phyloP scores from a whole-genome alignment of 129 eudicot species.

The Artemisia tridentata region DNA sequence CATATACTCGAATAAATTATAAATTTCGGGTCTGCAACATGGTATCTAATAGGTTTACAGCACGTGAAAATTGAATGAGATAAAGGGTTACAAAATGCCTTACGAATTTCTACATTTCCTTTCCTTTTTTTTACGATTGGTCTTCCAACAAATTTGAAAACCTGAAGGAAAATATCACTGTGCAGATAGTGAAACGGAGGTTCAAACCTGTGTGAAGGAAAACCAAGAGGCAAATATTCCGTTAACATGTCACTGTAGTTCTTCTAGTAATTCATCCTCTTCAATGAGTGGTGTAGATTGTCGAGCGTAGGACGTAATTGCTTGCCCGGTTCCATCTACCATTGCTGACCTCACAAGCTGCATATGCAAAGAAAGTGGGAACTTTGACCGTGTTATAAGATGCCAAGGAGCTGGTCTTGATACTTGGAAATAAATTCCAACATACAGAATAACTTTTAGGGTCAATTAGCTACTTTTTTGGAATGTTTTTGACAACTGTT shows the following conservation, averaged over 20 bases:
- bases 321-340: slow-evolving; percentile 61
- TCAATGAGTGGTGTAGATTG: slow-evolving; percentile 33
- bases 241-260: slow-evolving; percentile 30
- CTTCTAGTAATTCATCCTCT: slow-evolving; percentile 63
- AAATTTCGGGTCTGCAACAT: neutral
- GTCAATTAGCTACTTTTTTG: neutral
- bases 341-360: slow-evolving; percentile 80
- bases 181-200: neutral
- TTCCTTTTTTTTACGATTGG: neutral
- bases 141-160: neutral
- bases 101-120: slow-evolving; percentile 8
- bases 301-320: slow-evolving; percentile 45
- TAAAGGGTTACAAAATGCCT: slow-evolving; percentile 18
- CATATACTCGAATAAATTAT: neutral
- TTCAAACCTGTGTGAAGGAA: neutral
- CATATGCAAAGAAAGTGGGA: slow-evolving; percentile 13
- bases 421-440: neutral
- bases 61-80: neutral
- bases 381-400: neutral
- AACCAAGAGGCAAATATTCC: neutral
- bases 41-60: neutral
- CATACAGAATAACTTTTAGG: neutral
- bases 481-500: neutral
- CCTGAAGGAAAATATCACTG: slow-evolving; percentile 8
- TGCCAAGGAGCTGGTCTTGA: neutral